Percentiles rank a stretch among this genome's conserved stretches.
These are phyloP conservation scores for Musa beccarii DNA, from an alignment of 176 grass and related monocot species.

Conservation along the genomic window DNA sequence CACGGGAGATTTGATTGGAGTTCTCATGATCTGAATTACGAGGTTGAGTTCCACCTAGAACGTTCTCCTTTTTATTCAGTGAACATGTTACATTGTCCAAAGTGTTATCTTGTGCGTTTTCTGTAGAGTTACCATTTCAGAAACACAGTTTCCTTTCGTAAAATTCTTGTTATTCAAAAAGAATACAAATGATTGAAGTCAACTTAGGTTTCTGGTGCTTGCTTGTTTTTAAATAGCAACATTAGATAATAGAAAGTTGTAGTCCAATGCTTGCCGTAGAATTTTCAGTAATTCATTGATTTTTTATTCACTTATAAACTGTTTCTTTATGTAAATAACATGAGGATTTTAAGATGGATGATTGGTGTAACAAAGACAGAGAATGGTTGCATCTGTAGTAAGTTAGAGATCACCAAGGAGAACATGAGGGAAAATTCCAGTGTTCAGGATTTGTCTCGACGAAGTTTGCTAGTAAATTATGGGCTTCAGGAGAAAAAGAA, in stretches of 20 bases:
- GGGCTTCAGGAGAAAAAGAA: too few relatives aligned
- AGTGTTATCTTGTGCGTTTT: not conserved
- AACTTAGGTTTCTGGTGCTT: not conserved
- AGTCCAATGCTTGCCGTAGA: not conserved
- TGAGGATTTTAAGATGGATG: too few relatives aligned
- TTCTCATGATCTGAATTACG: conserved; percentile 44
- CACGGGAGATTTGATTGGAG: conserved; percentile 29
- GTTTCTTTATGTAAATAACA: too few relatives aligned
- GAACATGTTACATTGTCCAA: not conserved
- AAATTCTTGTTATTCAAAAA: not conserved
- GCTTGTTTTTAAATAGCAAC: not conserved
- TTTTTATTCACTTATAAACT: too few relatives aligned
- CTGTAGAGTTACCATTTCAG: not conserved
- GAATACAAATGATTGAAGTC: not conserved
- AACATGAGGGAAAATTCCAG: too few relatives aligned
- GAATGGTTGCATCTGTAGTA: too few relatives aligned
- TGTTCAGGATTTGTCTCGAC: too few relatives aligned
- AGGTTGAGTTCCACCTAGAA: conserved; percentile 29
- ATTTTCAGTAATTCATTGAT: not conserved
- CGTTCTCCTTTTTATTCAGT: conserved; percentile 36
- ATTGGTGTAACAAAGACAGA: too few relatives aligned
- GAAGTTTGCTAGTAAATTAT: too few relatives aligned
- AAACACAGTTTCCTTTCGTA: too few relatives aligned
- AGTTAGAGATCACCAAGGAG: too few relatives aligned
- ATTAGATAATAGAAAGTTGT: not conserved